phyloP scores from a whole-genome alignment of 2,329 filamentous ascomycete species.

The Fusarium agapanthi region DNA sequence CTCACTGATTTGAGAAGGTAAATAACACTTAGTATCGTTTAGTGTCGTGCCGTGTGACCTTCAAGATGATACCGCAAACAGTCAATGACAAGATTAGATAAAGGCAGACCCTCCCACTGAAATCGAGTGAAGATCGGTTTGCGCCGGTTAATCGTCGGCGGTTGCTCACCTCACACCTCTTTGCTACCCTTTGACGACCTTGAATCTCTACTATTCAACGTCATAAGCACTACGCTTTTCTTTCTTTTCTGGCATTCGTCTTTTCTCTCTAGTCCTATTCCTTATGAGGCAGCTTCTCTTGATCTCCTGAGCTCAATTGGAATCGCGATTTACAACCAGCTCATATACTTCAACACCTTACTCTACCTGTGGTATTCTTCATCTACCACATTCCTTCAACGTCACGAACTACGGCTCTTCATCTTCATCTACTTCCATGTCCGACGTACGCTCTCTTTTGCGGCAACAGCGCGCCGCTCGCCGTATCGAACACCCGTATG shows the following conservation, averaged over 20 bases:
- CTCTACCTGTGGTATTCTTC: constrained; percentile 14
- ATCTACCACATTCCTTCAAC: not conserved
- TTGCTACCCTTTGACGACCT: constrained; percentile 24
- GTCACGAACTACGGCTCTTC: not conserved
- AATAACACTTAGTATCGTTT: not conserved
- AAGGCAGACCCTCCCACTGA: not conserved
- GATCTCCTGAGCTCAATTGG: not conserved
- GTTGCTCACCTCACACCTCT: constrained; percentile 24
- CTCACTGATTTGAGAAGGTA: not conserved
- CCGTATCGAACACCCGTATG: constrained; percentile 75
- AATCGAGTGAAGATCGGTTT: constrained; percentile 12
- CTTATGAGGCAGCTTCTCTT: not conserved
- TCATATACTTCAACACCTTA: not conserved
- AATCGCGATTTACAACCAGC: not conserved
- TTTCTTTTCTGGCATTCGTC: constrained; percentile 1
- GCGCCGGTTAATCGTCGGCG: constrained; percentile 46
- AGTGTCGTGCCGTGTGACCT: not conserved
- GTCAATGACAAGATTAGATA: not conserved
- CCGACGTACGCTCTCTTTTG: constrained; percentile 81
- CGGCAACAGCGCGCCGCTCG: constrained; percentile 80
- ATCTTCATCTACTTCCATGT: constrained; percentile 60
- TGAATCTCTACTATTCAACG: constrained; percentile 16
- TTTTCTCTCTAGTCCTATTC: not conserved
- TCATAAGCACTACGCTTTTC: constrained; percentile 18
- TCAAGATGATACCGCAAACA: not conserved